Evolutionary conservation across 1,284 basidiomycete genomes (phyloP).

Genomic region (Puccinia novopanici): DNA sequence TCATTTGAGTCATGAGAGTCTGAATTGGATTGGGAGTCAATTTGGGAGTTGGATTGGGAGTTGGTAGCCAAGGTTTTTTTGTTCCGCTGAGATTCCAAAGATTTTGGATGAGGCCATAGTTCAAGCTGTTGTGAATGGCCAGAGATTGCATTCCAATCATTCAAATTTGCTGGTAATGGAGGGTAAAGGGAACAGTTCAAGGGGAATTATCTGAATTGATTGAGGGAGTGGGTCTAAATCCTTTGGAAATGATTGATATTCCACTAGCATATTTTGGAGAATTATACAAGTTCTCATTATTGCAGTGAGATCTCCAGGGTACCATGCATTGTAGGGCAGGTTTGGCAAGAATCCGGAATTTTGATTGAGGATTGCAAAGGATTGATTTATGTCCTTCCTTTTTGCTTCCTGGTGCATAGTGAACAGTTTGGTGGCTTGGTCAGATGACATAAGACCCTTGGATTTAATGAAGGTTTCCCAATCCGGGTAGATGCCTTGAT

Average conservation of each 20-base stretch:
- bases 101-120: too few relatives aligned
- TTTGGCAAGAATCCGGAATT: not conserved
- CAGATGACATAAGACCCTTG: not conserved
- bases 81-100: too few relatives aligned
- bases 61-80: too few relatives aligned
- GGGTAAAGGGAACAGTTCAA: not conserved
- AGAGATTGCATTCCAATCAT: not conserved
- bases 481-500: not conserved
- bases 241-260: not conserved
- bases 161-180: not conserved
- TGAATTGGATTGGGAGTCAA: too few relatives aligned
- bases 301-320: conserved; percentile 1
- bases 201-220: not conserved
- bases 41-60: too few relatives aligned
- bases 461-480: not conserved
- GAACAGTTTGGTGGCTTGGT: not conserved
- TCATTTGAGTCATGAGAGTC: too few relatives aligned
- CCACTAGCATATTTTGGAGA: not conserved
- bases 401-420: not conserved
- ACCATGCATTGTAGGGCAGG: not conserved
- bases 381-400: not conserved
- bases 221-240: not conserved
- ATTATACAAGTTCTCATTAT: not conserved
- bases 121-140: too few relatives aligned
- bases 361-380: not conserved